A percentile compares a stretch with the other conserved stretches of the same genome.
phyloP scores from a whole-genome alignment of 148 eudicot species.

The Cornus suecica region DNA sequence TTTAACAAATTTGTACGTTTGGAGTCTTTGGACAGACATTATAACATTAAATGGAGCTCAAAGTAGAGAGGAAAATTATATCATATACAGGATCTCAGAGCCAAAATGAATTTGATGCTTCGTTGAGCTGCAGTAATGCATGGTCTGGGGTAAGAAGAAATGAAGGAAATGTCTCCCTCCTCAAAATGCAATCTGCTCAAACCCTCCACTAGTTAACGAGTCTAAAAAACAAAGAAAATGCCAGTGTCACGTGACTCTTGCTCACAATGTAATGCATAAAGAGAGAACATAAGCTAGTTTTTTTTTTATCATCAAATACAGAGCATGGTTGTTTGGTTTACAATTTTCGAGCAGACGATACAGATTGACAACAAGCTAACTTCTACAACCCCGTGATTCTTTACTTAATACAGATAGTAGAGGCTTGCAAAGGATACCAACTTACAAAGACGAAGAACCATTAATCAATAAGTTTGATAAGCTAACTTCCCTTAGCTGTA shows the following conservation, averaged over 20 bases:
- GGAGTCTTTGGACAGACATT: neutral
- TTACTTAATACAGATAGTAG: too few relatives aligned
- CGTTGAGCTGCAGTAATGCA: neutral
- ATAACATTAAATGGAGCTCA: neutral
- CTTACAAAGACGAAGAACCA: neutral
- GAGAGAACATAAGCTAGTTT: too few relatives aligned
- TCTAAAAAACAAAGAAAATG: neutral
- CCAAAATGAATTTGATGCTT: neutral
- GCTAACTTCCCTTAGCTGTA: neutral
- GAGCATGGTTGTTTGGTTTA: too few relatives aligned
- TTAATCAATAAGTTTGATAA: neutral
- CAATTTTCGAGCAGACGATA: neutral
- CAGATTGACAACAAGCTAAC: neutral
- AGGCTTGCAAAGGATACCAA: neutral
- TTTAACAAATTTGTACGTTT: neutral
- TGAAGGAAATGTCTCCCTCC: neutral
- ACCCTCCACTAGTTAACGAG: neutral
- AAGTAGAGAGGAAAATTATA: neutral
- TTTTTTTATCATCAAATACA: too few relatives aligned
- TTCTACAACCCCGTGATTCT: too few relatives aligned
- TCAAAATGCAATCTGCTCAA: neutral
- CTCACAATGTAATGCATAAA: neutral
- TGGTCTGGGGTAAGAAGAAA: neutral
- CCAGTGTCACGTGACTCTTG: too few relatives aligned
- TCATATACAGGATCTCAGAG: neutral